Evolutionary conservation across 1,284 basidiomycete species (phyloP).

Genomic region (Tilletia walkeri): DNA sequence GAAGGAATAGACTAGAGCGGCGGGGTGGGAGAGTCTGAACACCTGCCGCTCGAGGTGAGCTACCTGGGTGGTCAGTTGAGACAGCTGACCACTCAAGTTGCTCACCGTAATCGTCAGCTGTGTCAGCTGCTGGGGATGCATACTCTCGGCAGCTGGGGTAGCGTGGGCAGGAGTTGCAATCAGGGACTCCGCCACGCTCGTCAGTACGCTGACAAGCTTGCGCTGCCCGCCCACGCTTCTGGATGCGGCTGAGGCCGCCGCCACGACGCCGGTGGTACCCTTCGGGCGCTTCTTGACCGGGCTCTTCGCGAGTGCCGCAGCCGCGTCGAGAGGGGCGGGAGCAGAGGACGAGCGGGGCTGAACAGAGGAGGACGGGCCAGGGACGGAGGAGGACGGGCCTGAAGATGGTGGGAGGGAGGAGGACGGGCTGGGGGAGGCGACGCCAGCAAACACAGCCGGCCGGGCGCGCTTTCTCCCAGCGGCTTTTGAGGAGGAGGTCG

Average conservation of each 20-base stretch:
- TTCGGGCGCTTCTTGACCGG: constrained; percentile 5
- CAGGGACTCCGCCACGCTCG: neutral
- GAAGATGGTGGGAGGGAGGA: too few relatives aligned
- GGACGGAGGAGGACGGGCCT: too few relatives aligned
- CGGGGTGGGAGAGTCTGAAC: neutral
- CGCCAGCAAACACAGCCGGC: too few relatives aligned
- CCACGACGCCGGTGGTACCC: neutral
- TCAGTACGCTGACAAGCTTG: neutral
- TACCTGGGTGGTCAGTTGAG: neutral
- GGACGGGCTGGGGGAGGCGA: too few relatives aligned
- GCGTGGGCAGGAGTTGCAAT: neutral
- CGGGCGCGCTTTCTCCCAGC: too few relatives aligned
- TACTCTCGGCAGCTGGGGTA: neutral
- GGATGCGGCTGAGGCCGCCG: neutral
- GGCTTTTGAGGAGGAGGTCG: too few relatives aligned
- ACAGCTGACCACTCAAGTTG: neutral
- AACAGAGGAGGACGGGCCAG: too few relatives aligned
- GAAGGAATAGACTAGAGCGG: neutral
- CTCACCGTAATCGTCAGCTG: neutral
- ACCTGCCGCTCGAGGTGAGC: neutral
- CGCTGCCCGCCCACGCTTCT: neutral
- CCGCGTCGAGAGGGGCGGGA: neutral
- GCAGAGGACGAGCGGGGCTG: neutral
- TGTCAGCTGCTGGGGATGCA: neutral
- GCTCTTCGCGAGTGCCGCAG: neutral